Conservation (phyloP, 2,329 filamentous ascomycete genomes). For the Xylariaceae sp. region DNA sequence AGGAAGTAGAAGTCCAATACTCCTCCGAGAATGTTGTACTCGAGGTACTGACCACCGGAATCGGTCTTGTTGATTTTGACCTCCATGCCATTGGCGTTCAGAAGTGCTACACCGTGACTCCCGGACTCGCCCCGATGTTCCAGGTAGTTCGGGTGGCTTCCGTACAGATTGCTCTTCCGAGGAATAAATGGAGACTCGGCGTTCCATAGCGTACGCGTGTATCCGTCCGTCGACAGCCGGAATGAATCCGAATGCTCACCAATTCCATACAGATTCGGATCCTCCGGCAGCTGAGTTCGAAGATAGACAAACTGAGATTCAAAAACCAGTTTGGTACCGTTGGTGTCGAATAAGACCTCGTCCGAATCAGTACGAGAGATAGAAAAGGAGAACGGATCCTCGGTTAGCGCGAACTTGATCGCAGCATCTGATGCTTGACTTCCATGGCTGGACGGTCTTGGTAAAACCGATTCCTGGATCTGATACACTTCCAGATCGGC, state of each 20-base stretch:
- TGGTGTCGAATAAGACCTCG: conserved; percentile 54
- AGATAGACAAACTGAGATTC: conserved; percentile 48
- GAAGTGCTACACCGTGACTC: conserved; percentile 54
- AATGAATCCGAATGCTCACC: conserved; percentile 59
- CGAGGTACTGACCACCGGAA: conserved; percentile 54
- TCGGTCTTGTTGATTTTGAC: conserved; percentile 38
- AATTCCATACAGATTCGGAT: conserved; percentile 58
- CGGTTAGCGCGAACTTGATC: conserved; percentile 42
- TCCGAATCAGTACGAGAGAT: conserved; percentile 41
- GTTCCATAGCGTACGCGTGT: conserved; percentile 56
- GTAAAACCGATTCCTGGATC: conserved; percentile 24
- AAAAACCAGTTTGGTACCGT: conserved; percentile 34
- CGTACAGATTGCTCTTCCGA: conserved; percentile 52
- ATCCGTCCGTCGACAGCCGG: conserved; percentile 50
- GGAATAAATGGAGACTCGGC: conserved; percentile 48
- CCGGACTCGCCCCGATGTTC: conserved; percentile 49
- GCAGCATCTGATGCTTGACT: conserved; percentile 21
- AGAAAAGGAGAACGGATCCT: conserved; percentile 61
- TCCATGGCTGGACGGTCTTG: conserved; percentile 18
- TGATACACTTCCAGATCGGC: conserved; percentile 24
- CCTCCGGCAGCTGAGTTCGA: conserved; percentile 50
- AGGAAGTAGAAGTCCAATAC: conserved; percentile 57
- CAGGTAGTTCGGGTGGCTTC: conserved; percentile 59
- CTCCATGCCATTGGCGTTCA: conserved; percentile 62
- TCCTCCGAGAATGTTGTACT: conserved; percentile 64